These are phyloP conservation scores for Kazachstania bromeliacearum DNA, from an alignment of 805 yeast genomes.

Conservation along the genomic window DNA sequence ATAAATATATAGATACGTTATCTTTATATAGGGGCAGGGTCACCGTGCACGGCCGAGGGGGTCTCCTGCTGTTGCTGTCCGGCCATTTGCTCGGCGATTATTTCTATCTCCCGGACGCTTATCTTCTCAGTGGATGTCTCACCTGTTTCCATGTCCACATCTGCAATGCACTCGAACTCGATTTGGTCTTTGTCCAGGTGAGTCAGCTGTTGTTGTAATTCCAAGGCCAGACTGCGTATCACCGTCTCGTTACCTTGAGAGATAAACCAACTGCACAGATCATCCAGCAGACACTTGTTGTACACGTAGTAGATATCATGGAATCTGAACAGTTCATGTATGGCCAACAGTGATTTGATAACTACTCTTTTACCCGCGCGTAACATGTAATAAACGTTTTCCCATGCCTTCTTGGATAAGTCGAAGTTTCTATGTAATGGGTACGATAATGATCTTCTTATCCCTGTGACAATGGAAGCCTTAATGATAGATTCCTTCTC, in stretches of 20 bases:
- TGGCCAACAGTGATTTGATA: slow-evolving; percentile 47
- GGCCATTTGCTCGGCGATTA: slow-evolving; percentile 9
- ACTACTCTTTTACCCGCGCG: slow-evolving; percentile 62
- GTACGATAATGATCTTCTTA: slow-evolving; percentile 64
- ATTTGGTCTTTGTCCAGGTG: slow-evolving; percentile 34
- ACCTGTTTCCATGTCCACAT: slow-evolving; percentile 27
- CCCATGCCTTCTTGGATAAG: slow-evolving; percentile 56
- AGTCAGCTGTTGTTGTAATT: slow-evolving; percentile 38
- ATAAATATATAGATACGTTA: too few species aligned
- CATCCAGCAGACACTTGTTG: slow-evolving; percentile 67
- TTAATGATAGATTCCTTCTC: slow-evolving; percentile 30
- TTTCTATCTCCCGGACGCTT: slow-evolving; percentile 47
- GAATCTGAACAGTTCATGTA: slow-evolving; percentile 65
- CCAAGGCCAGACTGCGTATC: slow-evolving; percentile 57
- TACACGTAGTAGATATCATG: slow-evolving; percentile 83
- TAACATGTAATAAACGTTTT: slow-evolving; percentile 57
- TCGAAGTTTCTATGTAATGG: slow-evolving; percentile 72
- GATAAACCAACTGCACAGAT: slow-evolving; percentile 66
- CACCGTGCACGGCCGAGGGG: slow-evolving; percentile 23
- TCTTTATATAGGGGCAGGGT: background rate
- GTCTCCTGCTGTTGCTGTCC: slow-evolving; percentile 37
- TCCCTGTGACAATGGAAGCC: slow-evolving; percentile 49
- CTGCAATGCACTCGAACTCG: slow-evolving; percentile 34
- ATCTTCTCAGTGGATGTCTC: slow-evolving; percentile 37
- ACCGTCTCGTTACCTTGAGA: slow-evolving; percentile 47